Evolutionary conservation across 176 grass and related monocot genomes (phyloP).

Genomic region (Rhynchospora pubera): DNA sequence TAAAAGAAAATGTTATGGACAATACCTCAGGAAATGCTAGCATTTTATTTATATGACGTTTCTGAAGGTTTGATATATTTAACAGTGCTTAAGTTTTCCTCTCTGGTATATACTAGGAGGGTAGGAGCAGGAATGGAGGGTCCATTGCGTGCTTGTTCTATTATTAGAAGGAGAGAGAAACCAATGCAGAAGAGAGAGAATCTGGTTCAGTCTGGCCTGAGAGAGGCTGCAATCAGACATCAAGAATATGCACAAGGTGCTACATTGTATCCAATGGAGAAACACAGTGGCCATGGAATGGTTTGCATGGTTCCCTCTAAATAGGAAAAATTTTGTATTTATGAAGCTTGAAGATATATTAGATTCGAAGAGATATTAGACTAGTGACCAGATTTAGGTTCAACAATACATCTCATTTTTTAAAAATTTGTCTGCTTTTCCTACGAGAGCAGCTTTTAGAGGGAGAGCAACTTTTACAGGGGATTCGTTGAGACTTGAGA

Average conservation of each 20-base stretch:
- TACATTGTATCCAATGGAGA: constrained; percentile 71
- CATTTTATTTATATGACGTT: not conserved
- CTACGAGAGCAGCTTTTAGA: not conserved
- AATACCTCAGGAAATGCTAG: not conserved
- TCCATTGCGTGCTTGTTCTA: constrained; percentile 45
- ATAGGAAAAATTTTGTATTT: not conserved
- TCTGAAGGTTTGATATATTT: not conserved
- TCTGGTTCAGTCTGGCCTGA: constrained; percentile 29
- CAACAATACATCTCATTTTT: not conserved
- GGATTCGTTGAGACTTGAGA: not conserved
- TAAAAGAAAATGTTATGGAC: not conserved
- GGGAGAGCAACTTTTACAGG: not conserved
- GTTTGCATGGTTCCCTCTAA: constrained; percentile 49
- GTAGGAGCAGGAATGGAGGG: constrained; percentile 48
- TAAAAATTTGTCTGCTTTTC: not conserved
- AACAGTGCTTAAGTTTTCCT: not conserved
- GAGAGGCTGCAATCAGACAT: constrained; percentile 53
- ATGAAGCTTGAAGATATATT: not conserved
- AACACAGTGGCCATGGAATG: constrained; percentile 40
- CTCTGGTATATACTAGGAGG: constrained; percentile 39
- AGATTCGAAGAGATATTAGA: not conserved
- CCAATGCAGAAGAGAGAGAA: constrained; percentile 31
- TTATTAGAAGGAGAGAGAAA: constrained; percentile 54
- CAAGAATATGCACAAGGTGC: constrained; percentile 45
- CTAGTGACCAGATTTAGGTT: not conserved